These are phyloP conservation scores for Globisporangium echinulatum DNA, from an alignment of 352 stramenopile genomes.

Conservation along the genomic window DNA sequence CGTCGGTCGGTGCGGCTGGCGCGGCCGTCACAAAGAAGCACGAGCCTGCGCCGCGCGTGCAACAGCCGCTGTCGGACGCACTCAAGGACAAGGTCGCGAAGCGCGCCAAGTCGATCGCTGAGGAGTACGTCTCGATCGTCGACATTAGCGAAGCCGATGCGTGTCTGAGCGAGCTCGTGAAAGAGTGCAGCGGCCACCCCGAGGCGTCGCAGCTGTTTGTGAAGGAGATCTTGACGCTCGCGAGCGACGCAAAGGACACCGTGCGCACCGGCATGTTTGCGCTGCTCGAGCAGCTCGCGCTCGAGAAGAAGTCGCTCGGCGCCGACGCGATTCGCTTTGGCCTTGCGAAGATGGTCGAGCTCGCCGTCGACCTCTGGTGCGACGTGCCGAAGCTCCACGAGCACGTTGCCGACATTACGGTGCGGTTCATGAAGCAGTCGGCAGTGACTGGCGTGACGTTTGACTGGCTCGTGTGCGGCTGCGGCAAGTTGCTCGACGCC, in stretches of 20 bases:
- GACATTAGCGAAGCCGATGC: constrained; percentile 63
- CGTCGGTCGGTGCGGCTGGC: constrained; percentile 12
- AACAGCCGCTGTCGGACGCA: constrained; percentile 46
- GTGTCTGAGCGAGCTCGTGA: constrained; percentile 57
- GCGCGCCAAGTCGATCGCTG: constrained; percentile 69
- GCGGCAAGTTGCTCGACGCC: constrained; percentile 38
- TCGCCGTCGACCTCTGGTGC: constrained; percentile 67
- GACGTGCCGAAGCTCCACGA: constrained; percentile 81
- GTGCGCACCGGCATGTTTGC: constrained; percentile 54
- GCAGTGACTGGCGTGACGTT: constrained; percentile 49
- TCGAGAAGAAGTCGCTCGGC: constrained; percentile 53
- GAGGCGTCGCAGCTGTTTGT: constrained; percentile 53
- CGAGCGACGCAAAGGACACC: constrained; percentile 62
- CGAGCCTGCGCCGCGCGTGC: constrained; percentile 17
- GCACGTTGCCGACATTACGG: constrained; percentile 60
- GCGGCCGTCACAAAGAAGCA: constrained; percentile 23
- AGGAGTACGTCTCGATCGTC: constrained; percentile 73
- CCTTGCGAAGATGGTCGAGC: constrained; percentile 52
- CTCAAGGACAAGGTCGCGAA: constrained; percentile 60
- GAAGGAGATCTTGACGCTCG: constrained; percentile 48
- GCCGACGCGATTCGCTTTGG: constrained; percentile 51
- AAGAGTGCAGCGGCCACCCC: constrained; percentile 54
- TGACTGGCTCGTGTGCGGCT: constrained; percentile 61
- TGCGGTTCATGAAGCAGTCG: constrained; percentile 65
- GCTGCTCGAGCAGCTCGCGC: constrained; percentile 53